Evolutionary conservation across 352 stramenopile species (phyloP).

Genomic region (Aphanomyces invadans): DNA sequence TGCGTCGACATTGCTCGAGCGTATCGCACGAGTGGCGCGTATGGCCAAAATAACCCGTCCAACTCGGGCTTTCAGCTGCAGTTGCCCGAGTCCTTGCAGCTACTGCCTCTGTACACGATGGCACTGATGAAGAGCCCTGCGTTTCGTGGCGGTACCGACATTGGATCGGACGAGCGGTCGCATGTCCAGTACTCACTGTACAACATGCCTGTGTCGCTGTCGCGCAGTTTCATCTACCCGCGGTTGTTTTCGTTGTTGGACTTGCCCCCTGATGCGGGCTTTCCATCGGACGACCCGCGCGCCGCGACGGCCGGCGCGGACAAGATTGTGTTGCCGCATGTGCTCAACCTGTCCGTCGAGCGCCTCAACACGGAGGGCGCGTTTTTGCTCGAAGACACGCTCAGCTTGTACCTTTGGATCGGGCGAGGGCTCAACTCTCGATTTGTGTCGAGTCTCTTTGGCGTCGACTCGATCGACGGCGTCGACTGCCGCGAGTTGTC

Average conservation of each 20-base stretch:
- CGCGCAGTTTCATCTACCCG: slow-evolving; percentile 94
- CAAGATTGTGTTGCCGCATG: slow-evolving; percentile 79
- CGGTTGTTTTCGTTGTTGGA: slow-evolving; percentile 94
- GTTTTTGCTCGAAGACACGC: slow-evolving; percentile 95
- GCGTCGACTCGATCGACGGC: slow-evolving; percentile 89
- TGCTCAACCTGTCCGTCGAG: slow-evolving; percentile 94
- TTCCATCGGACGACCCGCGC: slow-evolving; percentile 46
- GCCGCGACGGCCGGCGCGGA: slow-evolving; percentile 50
- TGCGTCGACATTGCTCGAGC: slow-evolving; percentile 91
- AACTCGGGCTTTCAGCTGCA: slow-evolving; percentile 68
- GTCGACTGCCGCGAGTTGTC: slow-evolving; percentile 85
- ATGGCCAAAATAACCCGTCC: slow-evolving; percentile 45
- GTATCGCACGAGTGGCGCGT: slow-evolving; percentile 76
- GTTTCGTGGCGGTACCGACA: slow-evolving; percentile 93
- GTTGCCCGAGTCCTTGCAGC: slow-evolving; percentile 87
- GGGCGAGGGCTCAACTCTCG: slow-evolving; percentile 81
- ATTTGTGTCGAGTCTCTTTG: slow-evolving; percentile 91
- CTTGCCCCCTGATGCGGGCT: slow-evolving; percentile 80
- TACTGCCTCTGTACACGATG: slow-evolving; percentile 95
- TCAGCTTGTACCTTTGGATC: slow-evolving; percentile 96
- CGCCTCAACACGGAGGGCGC: slow-evolving; percentile 90
- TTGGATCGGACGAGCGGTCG: slow-evolving; percentile 93
- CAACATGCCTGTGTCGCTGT: slow-evolving; percentile 91
- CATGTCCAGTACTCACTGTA: slow-evolving; percentile 90
- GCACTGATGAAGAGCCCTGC: slow-evolving; percentile 96